Percentiles rank a stretch among this genome's conserved stretches.
Evolutionary conservation across 805 yeast species (phyloP).

Genomic region (Pichia cabralensis): DNA sequence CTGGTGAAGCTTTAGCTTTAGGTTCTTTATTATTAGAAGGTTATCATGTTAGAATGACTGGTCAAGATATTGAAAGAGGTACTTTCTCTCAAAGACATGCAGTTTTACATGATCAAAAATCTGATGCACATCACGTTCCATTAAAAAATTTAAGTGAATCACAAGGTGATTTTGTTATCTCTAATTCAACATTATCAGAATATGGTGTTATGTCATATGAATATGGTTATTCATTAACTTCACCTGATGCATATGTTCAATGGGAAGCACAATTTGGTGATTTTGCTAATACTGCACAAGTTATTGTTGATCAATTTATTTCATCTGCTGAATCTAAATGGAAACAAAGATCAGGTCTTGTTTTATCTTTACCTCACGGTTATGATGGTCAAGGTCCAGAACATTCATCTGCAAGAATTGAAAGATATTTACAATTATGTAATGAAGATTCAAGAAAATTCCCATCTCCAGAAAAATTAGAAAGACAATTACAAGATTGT

Average conservation of each 20-base stretch:
- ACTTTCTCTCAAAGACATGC: constrained; percentile 99
- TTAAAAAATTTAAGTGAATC: constrained; percentile 66
- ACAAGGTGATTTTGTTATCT: constrained; percentile 79
- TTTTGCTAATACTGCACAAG: constrained; percentile 99
- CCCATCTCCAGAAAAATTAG: constrained; percentile 84
- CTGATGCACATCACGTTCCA: constrained; percentile 78
- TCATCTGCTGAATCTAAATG: constrained; percentile 97
- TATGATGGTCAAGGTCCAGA: constrained; percentile 99
- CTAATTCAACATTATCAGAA: constrained; percentile 94
- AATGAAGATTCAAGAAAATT: constrained; percentile 91
- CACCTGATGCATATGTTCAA: constrained; percentile 92
- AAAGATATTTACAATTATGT: constrained; percentile 90
- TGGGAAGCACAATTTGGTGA: constrained; percentile 99
- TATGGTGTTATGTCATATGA: constrained; percentile 99
- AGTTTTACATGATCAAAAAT: constrained; percentile 90
- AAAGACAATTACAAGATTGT: constrained; percentile 97
- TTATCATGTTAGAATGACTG: constrained; percentile 91
- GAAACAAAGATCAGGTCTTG: constrained; percentile 97
- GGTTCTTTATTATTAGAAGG: constrained; percentile 92
- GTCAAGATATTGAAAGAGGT: constrained; percentile 99
- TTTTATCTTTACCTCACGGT: constrained; percentile 95
- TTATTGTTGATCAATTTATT: constrained; percentile 90
- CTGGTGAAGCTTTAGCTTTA: constrained; percentile 98
- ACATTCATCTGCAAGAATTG: constrained; percentile 96
- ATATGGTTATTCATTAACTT: constrained; percentile 95